Evolutionary conservation across 2,329 filamentous ascomycete genomes (phyloP).

Genomic region (Zymoseptoria brevis): DNA sequence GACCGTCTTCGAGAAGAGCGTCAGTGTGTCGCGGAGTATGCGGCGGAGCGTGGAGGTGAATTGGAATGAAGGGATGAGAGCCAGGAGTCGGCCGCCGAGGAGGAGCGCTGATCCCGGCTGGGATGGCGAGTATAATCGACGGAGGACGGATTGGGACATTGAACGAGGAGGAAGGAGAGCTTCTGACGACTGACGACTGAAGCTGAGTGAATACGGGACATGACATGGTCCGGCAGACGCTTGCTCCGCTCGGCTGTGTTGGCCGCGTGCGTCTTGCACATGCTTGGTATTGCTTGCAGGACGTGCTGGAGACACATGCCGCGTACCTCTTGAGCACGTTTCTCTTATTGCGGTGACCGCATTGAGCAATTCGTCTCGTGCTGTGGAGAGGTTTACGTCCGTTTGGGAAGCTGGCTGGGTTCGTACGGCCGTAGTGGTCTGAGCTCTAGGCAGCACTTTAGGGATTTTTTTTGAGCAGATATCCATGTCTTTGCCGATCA

Average conservation of each 20-base stretch:
- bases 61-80: conserved; percentile 6
- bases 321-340: not conserved
- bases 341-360: not conserved
- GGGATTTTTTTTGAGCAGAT: not conserved
- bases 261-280: not conserved
- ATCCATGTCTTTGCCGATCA: not conserved
- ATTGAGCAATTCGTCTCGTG: not conserved
- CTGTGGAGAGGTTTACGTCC: not conserved
- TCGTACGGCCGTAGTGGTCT: not conserved
- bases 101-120: conserved; percentile 3
- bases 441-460: not conserved
- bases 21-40: conserved; percentile 12
- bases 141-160: not conserved
- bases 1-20: conserved; percentile 7
- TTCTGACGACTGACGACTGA: not conserved
- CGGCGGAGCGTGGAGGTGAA: conserved; percentile 14
- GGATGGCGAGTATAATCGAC: not conserved
- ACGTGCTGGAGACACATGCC: not conserved
- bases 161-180: not conserved
- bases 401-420: not conserved
- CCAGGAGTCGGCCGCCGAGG: conserved; percentile 3
- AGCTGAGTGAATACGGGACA: not conserved
- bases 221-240: not conserved
- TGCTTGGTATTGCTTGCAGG: not conserved
- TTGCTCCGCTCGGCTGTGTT: not conserved